Evolutionary conservation across 805 yeast species (phyloP), one percentile per base, ranked within the genome.

Genomic region (Ogataea glucozyma): DNA sequence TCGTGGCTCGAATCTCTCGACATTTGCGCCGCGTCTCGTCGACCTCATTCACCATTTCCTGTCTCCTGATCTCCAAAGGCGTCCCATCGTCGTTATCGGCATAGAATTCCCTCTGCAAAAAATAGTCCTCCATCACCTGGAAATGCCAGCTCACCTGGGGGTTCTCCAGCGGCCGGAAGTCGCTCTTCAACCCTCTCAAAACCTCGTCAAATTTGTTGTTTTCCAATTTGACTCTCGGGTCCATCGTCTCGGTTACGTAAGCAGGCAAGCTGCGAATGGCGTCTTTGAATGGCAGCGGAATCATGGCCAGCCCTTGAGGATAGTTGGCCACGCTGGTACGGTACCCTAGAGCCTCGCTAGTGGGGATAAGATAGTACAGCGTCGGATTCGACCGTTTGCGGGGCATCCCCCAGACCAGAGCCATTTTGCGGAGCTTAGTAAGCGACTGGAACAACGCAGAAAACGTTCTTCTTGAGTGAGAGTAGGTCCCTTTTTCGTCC

Each of bases 251-350:
- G 10, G 41, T 38, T 5, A 49, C 26, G 44, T 51, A 54, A 2
- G 40, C 42, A 0, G 97, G 97, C 4, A 79, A 61, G 24, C 75
- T 71, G 39, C 97, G 69, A 3, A 88, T 62, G 58, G 88, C 91
- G 51, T 88, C 95, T 12, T 78, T 64, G 70, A 76, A 85, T 1
- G 98, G 97, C 17, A 86, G 53, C 22, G 73, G 71, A 7, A 85
- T 71, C 43, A 89, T 60, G 37, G 83, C 79, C 48, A 91, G 76
- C 0, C 97, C 97, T 43, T 85, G 80, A 0, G 91, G 85, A 22
- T 72, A 64, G 11, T 53, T 49, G n/a, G 29, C 31, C 11, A 32
- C 34, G 7, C 37, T 40, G 14, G 55, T 46, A 11, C 30, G 38
- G 38, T 26, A 51, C 11, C 54, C 53, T 4, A 52, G 29, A 2